Evolutionary conservation across 2,329 filamentous ascomycete genomes (phyloP).

Genomic region (Trichoderma sp.): DNA sequence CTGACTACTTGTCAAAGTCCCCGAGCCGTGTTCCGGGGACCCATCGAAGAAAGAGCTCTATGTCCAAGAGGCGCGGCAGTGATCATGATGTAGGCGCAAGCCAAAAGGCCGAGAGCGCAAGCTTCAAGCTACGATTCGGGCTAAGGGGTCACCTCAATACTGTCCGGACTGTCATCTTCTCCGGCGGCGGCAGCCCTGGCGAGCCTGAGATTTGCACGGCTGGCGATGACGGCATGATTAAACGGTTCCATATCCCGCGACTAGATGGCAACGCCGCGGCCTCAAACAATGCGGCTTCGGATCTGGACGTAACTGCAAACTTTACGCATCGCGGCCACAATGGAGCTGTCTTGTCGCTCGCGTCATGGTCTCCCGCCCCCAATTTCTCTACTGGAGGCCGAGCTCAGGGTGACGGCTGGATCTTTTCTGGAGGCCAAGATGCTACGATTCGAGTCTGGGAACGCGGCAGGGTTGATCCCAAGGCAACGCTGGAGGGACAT

Average conservation of each 20-base stretch:
- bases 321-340: constrained; percentile 94
- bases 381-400: constrained; percentile 88
- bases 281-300: constrained; percentile 58
- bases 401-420: constrained; percentile 91
- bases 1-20: constrained; percentile 77
- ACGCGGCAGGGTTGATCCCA: constrained; percentile 87
- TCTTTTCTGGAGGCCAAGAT: constrained; percentile 96
- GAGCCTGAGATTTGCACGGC: constrained; percentile 97
- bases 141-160: constrained; percentile 90
- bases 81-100: constrained; percentile 59
- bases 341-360: constrained; percentile 82
- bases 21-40: constrained; percentile 66
- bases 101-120: constrained; percentile 66
- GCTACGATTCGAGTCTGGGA: constrained; percentile 94
- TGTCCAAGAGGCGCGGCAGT: constrained; percentile 65
- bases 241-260: constrained; percentile 92
- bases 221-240: constrained; percentile 92
- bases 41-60: constrained; percentile 77
- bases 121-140: constrained; percentile 90
- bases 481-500: constrained; percentile 89
- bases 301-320: constrained; percentile 87
- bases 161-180: constrained; percentile 92
- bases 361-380: constrained; percentile 81
- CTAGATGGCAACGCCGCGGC: constrained; percentile 55
- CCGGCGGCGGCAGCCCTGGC: constrained; percentile 87